A percentile compares a stretch with the other conserved stretches of the same genome.
Evolutionary conservation across 345 rosid species (phyloP).

Genomic region (Turritis glabra): DNA sequence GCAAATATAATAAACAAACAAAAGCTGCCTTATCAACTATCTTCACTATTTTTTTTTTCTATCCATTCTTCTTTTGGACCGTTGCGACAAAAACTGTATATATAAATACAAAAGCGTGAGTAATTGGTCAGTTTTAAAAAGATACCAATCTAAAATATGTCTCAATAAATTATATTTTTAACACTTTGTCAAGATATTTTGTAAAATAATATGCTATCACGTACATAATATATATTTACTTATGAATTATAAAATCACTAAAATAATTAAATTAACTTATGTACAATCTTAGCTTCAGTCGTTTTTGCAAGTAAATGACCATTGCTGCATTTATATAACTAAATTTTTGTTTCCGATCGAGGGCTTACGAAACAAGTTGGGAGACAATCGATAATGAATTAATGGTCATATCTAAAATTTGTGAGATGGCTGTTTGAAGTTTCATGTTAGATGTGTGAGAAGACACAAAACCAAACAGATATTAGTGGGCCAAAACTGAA

Average conservation of each 20-base stretch:
- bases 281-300: background rate
- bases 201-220: too few species aligned
- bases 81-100: slow-evolving; percentile 11
- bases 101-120: background rate
- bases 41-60: slow-evolving; percentile 15
- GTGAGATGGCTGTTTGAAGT: background rate
- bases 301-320: background rate
- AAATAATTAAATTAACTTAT: background rate
- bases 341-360: background rate
- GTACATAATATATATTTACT: too few species aligned
- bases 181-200: too few species aligned
- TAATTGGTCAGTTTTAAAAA: background rate
- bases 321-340: background rate
- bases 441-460: background rate
- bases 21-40: slow-evolving; percentile 32
- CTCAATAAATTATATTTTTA: background rate
- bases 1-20: background rate
- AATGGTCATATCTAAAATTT: background rate
- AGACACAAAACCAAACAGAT: slow-evolving; percentile 8
- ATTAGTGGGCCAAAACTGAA: slow-evolving; percentile 14
- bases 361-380: background rate
- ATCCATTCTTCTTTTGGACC: slow-evolving; percentile 30
- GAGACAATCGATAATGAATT: background rate
- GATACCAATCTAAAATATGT: background rate
- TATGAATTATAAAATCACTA: background rate